Base-by-base conservation (phyloP, 2,329 filamentous ascomycete species). In the Aspergillus fijiensis region DNA sequence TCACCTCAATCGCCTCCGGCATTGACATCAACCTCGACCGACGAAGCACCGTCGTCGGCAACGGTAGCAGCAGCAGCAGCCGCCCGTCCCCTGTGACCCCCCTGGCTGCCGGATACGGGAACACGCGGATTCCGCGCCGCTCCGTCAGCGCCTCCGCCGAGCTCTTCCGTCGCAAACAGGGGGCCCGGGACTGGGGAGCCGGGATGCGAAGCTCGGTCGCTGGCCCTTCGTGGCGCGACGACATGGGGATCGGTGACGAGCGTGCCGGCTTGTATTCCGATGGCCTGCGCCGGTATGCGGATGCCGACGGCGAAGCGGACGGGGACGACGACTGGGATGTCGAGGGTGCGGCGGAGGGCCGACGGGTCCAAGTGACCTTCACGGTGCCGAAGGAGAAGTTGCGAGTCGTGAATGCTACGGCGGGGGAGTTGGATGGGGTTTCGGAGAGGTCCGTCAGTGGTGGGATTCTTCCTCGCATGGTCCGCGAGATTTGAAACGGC, bases 321-420 rank as follows among this genome's bases (percentile, higher is more conserved):
- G 72, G 71, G 16, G 70, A 74, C 19, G 70, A 73, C 29, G 89
- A 92, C 57, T 91, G 89, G 89, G 90, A 92, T 67, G 85, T 93
- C 45, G 90, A 93, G 72, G 81, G 84, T 58, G 89, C 89, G 2
- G 85, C 89, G 1, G 87, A 91, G 76, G 84, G 84, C 60, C 79
- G 89, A 23, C 80, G 90, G 9, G 89, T 93, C 62, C 90, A 93
- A 74, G 85, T 92, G 70, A 95, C 96, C 85, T 98, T 96, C 75
- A 97, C 94, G 0, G 92, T 97, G 61, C 94, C 95, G 2, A 92
- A 89, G 74, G 89, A 94, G 75, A 86, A 87, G 67, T 77, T 98
- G 63, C 81, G 94, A 27, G 92, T 98, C n/a, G 94, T 97, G 21
- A 98, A 98, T 73, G 88, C 85, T 54, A 89, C 73, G 4, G 71